Evolutionary conservation across 305 asterid species (phyloP).

Genomic region (Ajuga reptans): DNA sequence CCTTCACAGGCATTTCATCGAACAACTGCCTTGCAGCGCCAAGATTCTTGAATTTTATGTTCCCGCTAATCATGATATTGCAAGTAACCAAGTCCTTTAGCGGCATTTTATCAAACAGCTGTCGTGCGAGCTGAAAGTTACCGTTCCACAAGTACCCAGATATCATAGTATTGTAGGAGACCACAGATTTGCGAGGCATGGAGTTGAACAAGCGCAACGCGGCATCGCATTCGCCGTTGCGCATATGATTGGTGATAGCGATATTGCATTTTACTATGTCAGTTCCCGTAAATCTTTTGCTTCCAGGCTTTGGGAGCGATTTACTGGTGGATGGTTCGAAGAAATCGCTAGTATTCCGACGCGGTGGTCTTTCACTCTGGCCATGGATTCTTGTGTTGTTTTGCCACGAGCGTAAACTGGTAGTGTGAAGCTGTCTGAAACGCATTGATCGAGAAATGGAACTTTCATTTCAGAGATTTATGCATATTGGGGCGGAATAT

Average conservation of each 20-base stretch:
- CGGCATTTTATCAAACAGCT: constrained; percentile 65
- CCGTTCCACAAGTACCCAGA: constrained; percentile 61
- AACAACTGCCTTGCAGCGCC: constrained; percentile 59
- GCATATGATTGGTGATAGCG: constrained; percentile 64
- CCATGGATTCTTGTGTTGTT: constrained; percentile 18
- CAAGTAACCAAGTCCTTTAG: constrained; percentile 56
- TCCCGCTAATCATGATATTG: constrained; percentile 73
- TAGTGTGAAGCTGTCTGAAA: constrained; percentile 32
- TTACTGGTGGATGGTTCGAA: constrained; percentile 22
- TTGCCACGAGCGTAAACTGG: constrained; percentile 24
- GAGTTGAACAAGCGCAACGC: constrained; percentile 65
- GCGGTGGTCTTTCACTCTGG: constrained; percentile 5
- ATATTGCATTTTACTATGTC: constrained; percentile 68
- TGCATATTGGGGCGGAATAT: no score
- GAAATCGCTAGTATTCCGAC: constrained; percentile 6
- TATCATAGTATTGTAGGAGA: constrained; percentile 74
- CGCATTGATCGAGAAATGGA: constrained; percentile 30
- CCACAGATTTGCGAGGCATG: constrained; percentile 56
- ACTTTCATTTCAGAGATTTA: constrained; percentile 20
- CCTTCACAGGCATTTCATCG: constrained; percentile 73
- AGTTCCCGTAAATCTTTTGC: constrained; percentile 26
- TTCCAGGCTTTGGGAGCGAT: constrained; percentile 13
- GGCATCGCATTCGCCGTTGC: constrained; percentile 50
- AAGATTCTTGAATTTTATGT: constrained; percentile 49
- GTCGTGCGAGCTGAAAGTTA: constrained; percentile 39